Evolutionary conservation across 768 basidiomycete genomes (phyloP).

Genomic region (Boletus coccyginus): DNA sequence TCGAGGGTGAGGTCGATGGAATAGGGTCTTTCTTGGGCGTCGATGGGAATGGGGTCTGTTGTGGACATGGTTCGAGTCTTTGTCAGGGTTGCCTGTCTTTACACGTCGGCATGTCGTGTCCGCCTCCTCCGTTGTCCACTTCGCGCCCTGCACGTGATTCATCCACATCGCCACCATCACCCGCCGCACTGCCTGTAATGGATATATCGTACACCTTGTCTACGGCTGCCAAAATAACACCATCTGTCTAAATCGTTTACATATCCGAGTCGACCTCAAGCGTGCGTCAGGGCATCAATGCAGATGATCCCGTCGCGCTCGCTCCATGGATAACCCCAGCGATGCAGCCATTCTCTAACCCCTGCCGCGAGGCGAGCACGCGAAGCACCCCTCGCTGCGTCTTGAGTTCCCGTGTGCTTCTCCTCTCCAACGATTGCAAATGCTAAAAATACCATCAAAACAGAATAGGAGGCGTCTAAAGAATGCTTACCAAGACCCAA

Average conservation of each 20-base stretch:
- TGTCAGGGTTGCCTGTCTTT: neutral
- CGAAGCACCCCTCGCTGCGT: slow-evolving; percentile 75
- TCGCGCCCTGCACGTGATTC: slow-evolving; percentile 13
- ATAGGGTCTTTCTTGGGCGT: slow-evolving; percentile 27
- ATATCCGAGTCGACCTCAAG: slow-evolving; percentile 22
- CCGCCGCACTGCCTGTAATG: neutral
- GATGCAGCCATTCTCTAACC: slow-evolving; percentile 87
- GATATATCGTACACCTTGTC: slow-evolving; percentile 11
- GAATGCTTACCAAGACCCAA: slow-evolving; percentile 70
- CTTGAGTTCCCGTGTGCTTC: slow-evolving; percentile 93
- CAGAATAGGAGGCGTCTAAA: neutral
- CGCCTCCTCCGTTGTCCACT: neutral
- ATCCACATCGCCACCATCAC: neutral
- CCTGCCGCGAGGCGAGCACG: slow-evolving; percentile 81
- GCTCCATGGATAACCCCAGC: slow-evolving; percentile 96
- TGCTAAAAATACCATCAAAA: slow-evolving; percentile 41
- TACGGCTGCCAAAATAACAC: neutral
- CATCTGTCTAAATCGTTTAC: slow-evolving; percentile 7
- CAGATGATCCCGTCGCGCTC: slow-evolving; percentile 90
- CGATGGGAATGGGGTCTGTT: slow-evolving; percentile 19
- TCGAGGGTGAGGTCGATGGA: slow-evolving; percentile 81
- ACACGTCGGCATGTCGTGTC: slow-evolving; percentile 8
- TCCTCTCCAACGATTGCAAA: slow-evolving; percentile 94
- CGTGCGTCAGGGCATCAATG: slow-evolving; percentile 81
- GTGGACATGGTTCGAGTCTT: slow-evolving; percentile 27